Evolutionary conservation across 768 basidiomycete genomes (phyloP), one percentile per base, ranked within the genome.

Genomic region (Vararia minispora): DNA sequence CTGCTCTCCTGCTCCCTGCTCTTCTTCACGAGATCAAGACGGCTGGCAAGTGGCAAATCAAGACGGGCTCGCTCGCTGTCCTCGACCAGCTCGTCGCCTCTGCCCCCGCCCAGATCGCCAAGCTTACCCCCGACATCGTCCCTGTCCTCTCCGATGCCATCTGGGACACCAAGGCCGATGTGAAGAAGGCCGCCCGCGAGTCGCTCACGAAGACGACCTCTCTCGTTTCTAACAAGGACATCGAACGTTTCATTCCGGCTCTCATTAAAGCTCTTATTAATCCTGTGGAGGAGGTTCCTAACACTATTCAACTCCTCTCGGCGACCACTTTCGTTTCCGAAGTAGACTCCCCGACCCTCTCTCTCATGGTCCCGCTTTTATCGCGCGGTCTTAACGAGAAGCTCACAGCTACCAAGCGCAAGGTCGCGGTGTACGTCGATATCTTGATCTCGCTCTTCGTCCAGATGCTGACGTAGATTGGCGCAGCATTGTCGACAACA

Each of bases 241-340:
- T 88, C 42, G 83, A 87, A 76, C 79, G 78, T 65, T 95, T 85
- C 69, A 89, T 98, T 72, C 89, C 88, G 52, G 92, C 92, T 60
- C 79, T 99, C 55, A 92, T 97, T 64, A 90, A 94, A 63, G 83
- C 89, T 60, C 72, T 98, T 57, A 90, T 97, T 67, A 92, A 99
- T 74, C 95, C 95, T 53, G 90, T 95, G 48, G 94, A 99, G 71
- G 95, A 99, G 78, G 92, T 97, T 42, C 86, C 92, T 54, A 82
- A 78, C 53, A 95, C 91, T 55, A 87, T 97, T 54, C 73, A 74
- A 46, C 84, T 94, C 66, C 89, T 95, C 64, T 90, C 92, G 63
- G 79, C 92, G 42, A 97, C 92, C 64, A 97, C 92, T 62, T 97
- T 95, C 80, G 92, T 97, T 87, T 88, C 92, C 37, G 92, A 97